Conservation (phyloP, 2,329 filamentous ascomycete genomes). For the Cordyceps cicadae region DNA sequence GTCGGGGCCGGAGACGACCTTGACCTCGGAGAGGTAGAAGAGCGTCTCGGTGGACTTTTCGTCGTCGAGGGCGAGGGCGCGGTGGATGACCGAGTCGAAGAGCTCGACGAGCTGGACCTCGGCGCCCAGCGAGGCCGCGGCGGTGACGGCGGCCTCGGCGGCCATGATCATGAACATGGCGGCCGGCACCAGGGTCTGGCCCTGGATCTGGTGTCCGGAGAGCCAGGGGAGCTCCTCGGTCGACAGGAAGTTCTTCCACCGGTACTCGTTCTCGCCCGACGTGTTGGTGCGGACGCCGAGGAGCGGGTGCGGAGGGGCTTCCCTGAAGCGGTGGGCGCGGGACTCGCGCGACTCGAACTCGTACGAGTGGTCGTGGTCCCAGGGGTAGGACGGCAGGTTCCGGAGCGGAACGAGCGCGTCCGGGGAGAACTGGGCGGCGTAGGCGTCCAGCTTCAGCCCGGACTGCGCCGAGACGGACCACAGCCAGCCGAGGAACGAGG, state of each 20-base stretch:
- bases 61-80: slow-evolving; percentile 11
- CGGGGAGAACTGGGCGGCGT: background rate
- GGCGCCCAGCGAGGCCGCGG: background rate
- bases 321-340: background rate
- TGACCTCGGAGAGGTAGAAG: slow-evolving; percentile 2
- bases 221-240: slow-evolving; percentile 27
- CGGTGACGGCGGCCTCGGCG: slow-evolving; percentile 1
- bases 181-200: slow-evolving; percentile 32
- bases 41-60: slow-evolving; percentile 6
- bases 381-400: background rate
- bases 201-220: slow-evolving; percentile 34
- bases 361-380: slow-evolving; percentile 1
- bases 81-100: slow-evolving; percentile 9
- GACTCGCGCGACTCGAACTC: slow-evolving; percentile 1
- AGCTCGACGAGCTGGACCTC: slow-evolving; percentile 3
- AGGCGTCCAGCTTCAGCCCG: background rate
- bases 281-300: background rate
- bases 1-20: background rate
- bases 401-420: background rate
- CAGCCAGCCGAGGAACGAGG: background rate
- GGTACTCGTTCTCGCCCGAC: slow-evolving; percentile 3
- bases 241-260: slow-evolving; percentile 15
- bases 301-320: background rate
- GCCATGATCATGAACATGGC: slow-evolving; percentile 24
- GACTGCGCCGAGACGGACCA: background rate